Evolutionary conservation across 164 flowering plant species (phyloP).

Genomic region (Dillenia suffruticosa): DNA sequence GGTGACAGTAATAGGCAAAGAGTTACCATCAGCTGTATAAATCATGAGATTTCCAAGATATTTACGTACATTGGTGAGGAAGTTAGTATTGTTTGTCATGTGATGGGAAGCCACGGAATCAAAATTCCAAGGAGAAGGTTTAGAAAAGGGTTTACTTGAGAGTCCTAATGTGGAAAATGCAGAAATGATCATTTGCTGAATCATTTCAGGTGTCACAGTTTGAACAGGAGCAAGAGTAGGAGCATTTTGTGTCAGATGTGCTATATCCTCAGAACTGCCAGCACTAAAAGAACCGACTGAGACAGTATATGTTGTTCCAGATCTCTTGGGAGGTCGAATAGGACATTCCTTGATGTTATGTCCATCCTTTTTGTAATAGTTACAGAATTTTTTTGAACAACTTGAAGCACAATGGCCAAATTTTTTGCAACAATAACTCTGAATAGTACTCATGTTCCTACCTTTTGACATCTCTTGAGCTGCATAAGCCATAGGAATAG

Average conservation of each 20-base stretch:
- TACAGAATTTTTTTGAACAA: conserved; percentile 4
- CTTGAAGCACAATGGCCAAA: not conserved
- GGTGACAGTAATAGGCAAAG: not conserved
- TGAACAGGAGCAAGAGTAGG: not conserved
- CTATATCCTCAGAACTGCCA: not conserved
- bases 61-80: not conserved
- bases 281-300: not conserved
- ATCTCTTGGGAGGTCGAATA: not conserved
- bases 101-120: conserved; percentile 12
- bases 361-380: conserved; percentile 2
- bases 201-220: not conserved
- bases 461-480: not conserved
- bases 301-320: not conserved
- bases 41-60: too few relatives aligned
- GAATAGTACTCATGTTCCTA: not conserved
- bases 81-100: not conserved
- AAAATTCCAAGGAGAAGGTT: conserved; percentile 3
- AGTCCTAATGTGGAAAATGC: conserved; percentile 7
- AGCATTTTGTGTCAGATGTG: not conserved
- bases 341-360: conserved; percentile 3
- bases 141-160: conserved; percentile 5
- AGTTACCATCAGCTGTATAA: conserved; percentile 2
- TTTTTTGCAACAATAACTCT: not conserved
- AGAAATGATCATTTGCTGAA: conserved; percentile 9
- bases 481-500: not conserved